Conservation (phyloP, 371 early-diverging fungal genomes). For the Capillidium heterosporum region DNA sequence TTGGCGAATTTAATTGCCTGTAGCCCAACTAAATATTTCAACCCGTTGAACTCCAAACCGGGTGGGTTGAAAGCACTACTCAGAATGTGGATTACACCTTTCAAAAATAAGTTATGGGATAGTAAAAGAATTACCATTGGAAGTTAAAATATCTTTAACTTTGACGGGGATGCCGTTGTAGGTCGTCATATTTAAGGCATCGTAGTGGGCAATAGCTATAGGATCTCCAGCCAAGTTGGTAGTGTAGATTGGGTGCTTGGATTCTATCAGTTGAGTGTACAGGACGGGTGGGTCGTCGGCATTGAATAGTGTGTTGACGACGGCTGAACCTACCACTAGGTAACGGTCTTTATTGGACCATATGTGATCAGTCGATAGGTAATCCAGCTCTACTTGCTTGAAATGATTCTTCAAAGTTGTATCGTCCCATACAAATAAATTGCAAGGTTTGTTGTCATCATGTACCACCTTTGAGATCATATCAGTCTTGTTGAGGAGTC, state of each 20-base stretch:
- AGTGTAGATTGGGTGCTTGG: neutral
- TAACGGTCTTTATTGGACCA: neutral
- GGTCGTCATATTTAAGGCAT: neutral
- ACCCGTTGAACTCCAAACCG: neutral
- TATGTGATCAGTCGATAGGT: neutral
- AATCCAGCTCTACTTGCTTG: neutral
- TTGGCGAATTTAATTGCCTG: neutral
- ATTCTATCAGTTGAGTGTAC: neutral
- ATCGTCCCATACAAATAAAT: conserved; percentile 3
- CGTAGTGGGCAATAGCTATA: neutral
- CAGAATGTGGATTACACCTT: conserved; percentile 3
- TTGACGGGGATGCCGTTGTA: neutral
- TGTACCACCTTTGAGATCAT: neutral
- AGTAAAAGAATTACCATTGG: neutral
- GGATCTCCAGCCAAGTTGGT: neutral
- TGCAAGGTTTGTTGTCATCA: neutral
- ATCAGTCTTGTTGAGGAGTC: neutral
- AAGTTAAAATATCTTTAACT: neutral
- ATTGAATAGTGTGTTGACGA: neutral
- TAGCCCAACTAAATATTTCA: conserved; percentile 2
- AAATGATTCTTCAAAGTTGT: neutral
- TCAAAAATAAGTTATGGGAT: neutral
- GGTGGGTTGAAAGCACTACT: neutral
- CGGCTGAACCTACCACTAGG: neutral
- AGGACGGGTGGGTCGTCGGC: neutral